Evolutionary conservation across 495 filamentous ascomycete species (phyloP).

Genomic region (Penicillium longicatenatum): DNA sequence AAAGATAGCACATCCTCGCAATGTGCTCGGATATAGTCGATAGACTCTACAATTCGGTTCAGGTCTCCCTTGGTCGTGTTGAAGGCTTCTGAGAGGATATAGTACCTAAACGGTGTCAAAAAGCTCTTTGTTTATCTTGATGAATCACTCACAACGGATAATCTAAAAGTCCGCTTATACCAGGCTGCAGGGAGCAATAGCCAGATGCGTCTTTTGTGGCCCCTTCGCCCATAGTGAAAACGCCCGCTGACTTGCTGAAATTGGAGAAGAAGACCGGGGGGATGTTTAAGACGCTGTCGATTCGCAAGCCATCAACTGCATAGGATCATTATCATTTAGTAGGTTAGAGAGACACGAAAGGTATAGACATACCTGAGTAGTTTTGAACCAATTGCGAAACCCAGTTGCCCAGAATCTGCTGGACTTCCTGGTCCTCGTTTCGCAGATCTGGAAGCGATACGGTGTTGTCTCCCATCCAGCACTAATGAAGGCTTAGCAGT

Average conservation of each 20-base stretch:
- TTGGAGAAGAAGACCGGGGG: slow-evolving; percentile 60
- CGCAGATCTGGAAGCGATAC: slow-evolving; percentile 64
- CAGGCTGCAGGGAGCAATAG: slow-evolving; percentile 60
- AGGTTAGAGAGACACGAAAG: slow-evolving; percentile 5
- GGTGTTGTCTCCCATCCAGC: slow-evolving; percentile 61
- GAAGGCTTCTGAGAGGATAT: slow-evolving; percentile 57
- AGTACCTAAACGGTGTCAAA: slow-evolving; percentile 66
- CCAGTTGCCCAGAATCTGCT: slow-evolving; percentile 58
- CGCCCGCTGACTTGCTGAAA: slow-evolving; percentile 60
- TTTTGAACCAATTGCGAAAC: slow-evolving; percentile 57
- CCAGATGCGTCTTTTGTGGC: slow-evolving; percentile 57
- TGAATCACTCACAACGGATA: slow-evolving; percentile 58
- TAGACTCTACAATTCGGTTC: slow-evolving; percentile 50
- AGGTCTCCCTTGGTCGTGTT: slow-evolving; percentile 46
- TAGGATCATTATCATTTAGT: slow-evolving; percentile 8
- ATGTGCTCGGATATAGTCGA: slow-evolving; percentile 37
- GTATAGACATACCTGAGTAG: slow-evolving; percentile 48
- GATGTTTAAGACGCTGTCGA: slow-evolving; percentile 72
- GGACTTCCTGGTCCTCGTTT: slow-evolving; percentile 58
- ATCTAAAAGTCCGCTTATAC: slow-evolving; percentile 58
- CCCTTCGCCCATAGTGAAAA: slow-evolving; percentile 68
- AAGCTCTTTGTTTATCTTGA: slow-evolving; percentile 29
- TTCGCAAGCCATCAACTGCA: slow-evolving; percentile 66
- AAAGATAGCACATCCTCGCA: slow-evolving; percentile 59
- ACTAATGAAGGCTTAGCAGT: slow-evolving; percentile 34